Base-by-base conservation (phyloP, 768 basidiomycete genomes). In the Pleurotus eryngii region DNA sequence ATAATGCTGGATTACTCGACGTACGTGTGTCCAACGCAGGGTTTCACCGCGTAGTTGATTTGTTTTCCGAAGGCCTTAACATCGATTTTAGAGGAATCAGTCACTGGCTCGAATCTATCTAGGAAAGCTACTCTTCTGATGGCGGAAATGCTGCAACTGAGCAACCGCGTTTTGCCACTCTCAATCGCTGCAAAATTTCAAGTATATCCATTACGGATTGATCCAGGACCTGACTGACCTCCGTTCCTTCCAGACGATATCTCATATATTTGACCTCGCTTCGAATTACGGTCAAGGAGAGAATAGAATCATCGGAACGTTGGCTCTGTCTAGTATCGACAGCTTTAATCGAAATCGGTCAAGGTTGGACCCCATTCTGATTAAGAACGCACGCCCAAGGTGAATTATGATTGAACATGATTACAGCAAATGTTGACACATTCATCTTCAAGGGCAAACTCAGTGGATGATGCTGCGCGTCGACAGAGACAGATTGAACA, bases 401-500 rank as follows among this genome's bases (percentile, higher is more conserved):
- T 89, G 60, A 37, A 12, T 26, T 18, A 24, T 57, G 20, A 49
- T 14, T 55, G 24, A 9, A 15, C 42, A 15, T 50, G 43, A 46
- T 37, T 50, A 37, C 18, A 39, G 40, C 22, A 15, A 39, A 40
- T 15, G 14, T 11, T 37, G 24, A 53, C 14, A 49, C 11, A 26
- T 39, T 6, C 27, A 56, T 18, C 56, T 38, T 3, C 3, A 58
- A 88, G 89, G 67, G 89, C 89, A 4, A 91, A 89, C 64, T 91
- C 86, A 27, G 78, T 89, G 1, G 92, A 95, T 65, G 96, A 98
- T 64, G 82, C 90, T 2, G 81, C 95, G 30, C 83, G 90, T 27
- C 81, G 94, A 46, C 95, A 97, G 70, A 80, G 91, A 59, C 92
- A 94, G 63, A 88, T 95, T 2, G 93, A 97, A 64, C 90, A 94